Evolutionary conservation across 1,284 basidiomycete species (phyloP).

Genomic region (Ganoderma lingzhi): DNA sequence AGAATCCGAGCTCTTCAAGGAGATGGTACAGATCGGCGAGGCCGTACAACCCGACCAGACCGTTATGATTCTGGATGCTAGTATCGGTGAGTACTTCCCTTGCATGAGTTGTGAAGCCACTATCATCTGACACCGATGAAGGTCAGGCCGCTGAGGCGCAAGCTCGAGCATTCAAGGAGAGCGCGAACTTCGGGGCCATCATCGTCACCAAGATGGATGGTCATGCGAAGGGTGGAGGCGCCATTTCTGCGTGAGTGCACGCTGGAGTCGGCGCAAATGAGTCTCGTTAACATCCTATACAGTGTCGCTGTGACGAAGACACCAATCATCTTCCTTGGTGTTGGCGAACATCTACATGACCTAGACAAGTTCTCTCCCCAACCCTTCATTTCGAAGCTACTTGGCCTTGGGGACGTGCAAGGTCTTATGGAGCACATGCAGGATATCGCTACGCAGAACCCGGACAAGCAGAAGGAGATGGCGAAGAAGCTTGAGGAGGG

Average conservation of each 20-base stretch:
- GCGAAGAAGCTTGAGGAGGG: constrained; percentile 98
- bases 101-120: not conserved
- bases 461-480: constrained; percentile 98
- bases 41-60: constrained; percentile 97
- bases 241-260: constrained; percentile 93
- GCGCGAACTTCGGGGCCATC: constrained; percentile 97
- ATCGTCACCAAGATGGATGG: constrained; percentile 99
- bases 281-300: constrained; percentile 22
- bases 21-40: constrained; percentile 97
- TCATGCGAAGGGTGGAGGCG: constrained; percentile 98
- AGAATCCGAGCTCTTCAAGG: constrained; percentile 95
- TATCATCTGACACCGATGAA: constrained; percentile 40
- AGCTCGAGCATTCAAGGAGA: constrained; percentile 97
- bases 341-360: constrained; percentile 96
- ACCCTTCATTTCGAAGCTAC: constrained; percentile 96
- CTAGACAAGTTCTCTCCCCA: constrained; percentile 96
- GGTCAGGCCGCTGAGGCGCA: constrained; percentile 99
- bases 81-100: constrained; percentile 64
- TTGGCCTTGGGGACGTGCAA: constrained; percentile 96
- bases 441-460: constrained; percentile 91
- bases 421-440: constrained; percentile 99
- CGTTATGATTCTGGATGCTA: constrained; percentile 88
- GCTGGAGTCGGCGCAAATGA: not conserved
- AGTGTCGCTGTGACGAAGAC: constrained; percentile 99
- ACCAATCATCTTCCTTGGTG: constrained; percentile 98